Conservation (phyloP, 2,329 filamentous ascomycete species). For the Colletotrichum paranaense region DNA sequence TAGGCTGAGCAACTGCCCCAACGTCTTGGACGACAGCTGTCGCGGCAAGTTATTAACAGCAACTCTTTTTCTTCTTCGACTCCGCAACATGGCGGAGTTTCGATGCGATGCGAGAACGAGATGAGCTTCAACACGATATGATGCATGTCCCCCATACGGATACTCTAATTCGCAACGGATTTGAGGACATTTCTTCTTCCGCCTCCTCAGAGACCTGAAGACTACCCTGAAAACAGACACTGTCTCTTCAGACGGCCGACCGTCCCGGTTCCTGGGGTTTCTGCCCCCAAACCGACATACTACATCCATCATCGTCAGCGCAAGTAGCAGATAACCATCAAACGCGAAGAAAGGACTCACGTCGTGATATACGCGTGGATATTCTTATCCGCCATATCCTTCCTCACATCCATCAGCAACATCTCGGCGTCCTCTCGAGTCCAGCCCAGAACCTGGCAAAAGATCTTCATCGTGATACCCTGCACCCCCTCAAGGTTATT, state of each 20-base stretch:
- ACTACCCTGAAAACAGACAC: neutral
- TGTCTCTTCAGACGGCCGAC: no score
- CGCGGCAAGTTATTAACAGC: neutral
- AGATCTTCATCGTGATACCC: constrained; percentile 45
- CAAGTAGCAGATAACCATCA: neutral
- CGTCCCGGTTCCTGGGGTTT: neutral
- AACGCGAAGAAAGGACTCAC: constrained; percentile 34
- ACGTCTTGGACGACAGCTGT: neutral
- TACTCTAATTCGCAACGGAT: neutral
- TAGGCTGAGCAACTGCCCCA: neutral
- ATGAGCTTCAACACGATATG: neutral
- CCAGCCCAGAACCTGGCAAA: constrained; percentile 46
- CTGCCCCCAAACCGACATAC: constrained; percentile 24
- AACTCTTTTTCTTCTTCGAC: neutral
- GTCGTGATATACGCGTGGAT: constrained; percentile 47
- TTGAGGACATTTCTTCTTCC: neutral
- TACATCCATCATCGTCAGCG: neutral
- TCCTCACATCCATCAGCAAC: constrained; percentile 45
- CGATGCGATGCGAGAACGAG: neutral
- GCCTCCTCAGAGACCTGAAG: neutral
- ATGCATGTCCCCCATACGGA: neutral
- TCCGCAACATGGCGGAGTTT: neutral
- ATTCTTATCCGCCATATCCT: constrained; percentile 42
- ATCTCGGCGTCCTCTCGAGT: constrained; percentile 44
- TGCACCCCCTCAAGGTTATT: constrained; percentile 47